Conservation (phyloP, 2,329 filamentous ascomycete species). For the Grosmannia huntii region DNA sequence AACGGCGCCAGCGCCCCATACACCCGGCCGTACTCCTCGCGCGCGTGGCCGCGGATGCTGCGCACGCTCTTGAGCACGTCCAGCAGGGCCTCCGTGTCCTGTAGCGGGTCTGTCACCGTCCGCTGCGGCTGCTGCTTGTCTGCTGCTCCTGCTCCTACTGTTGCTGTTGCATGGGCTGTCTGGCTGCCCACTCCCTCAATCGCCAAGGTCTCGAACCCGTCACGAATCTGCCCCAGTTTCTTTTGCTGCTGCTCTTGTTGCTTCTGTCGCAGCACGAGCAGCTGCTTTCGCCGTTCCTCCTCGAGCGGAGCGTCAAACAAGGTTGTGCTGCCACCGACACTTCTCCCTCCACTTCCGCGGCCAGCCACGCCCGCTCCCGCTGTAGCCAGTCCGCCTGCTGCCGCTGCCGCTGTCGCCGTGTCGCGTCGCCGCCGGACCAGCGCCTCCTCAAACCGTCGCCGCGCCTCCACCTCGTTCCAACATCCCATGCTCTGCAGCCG, state of each 20-base stretch:
- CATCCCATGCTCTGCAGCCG: constrained; percentile 75
- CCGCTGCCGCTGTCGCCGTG: constrained; percentile 19
- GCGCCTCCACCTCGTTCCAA: constrained; percentile 83
- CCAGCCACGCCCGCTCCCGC: constrained; percentile 8
- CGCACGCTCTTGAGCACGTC: constrained; percentile 55
- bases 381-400: constrained; percentile 13
- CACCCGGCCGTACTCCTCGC: constrained; percentile 81
- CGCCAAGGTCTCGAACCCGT: constrained; percentile 72
- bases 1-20: constrained; percentile 82
- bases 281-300: constrained; percentile 34
- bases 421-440: constrained; percentile 49
- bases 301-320: constrained; percentile 64
- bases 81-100: constrained; percentile 53
- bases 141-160: constrained; percentile 11
- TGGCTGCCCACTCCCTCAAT: constrained; percentile 24
- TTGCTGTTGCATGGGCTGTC: constrained; percentile 10
- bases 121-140: constrained; percentile 1
- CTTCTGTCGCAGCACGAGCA: constrained; percentile 24
- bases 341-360: constrained; percentile 8
- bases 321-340: constrained; percentile 33
- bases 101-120: constrained; percentile 23
- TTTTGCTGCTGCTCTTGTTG: constrained; percentile 23
- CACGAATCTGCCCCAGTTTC: constrained; percentile 18
- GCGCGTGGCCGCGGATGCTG: constrained; percentile 73
- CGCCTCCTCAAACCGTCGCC: constrained; percentile 64